phyloP scores from a whole-genome alignment of 2,329 filamentous ascomycete genomes.

The Diaporthe sp. region DNA sequence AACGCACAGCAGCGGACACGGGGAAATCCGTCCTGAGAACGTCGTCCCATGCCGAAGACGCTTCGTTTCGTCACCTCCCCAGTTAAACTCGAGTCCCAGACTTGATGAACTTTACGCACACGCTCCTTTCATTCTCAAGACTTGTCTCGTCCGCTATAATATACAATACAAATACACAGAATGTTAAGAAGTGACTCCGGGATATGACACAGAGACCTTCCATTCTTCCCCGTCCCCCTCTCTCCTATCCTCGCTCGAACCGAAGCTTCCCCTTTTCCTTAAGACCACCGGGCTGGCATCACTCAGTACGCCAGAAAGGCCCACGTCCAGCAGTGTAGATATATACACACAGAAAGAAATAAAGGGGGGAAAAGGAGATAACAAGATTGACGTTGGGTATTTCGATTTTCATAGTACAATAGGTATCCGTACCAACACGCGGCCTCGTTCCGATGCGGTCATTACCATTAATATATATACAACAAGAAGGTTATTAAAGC shows the following conservation, averaged over 20 bases:
- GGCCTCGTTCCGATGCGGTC: slow-evolving; percentile 25
- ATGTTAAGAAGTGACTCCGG: not conserved
- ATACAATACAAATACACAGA: slow-evolving; percentile 29
- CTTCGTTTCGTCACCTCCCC: not conserved
- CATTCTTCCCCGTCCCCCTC: not conserved
- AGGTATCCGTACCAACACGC: slow-evolving; percentile 30
- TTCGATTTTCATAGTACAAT: slow-evolving; percentile 27
- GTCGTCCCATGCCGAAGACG: not conserved
- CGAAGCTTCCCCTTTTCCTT: not conserved
- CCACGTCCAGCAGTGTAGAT: not conserved
- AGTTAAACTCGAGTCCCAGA: not conserved
- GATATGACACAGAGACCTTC: not conserved
- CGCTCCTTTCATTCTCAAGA: not conserved
- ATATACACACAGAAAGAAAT: slow-evolving; percentile 22
- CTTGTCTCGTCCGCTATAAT: not conserved
- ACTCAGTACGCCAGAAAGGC: not conserved
- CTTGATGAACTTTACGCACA: not conserved
- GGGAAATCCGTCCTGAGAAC: not conserved
- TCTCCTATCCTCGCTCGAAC: not conserved
- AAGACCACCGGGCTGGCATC: not conserved
- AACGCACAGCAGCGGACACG: not conserved
- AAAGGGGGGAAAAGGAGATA: not conserved
- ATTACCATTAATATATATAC: slow-evolving; percentile 37
- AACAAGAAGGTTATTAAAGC: slow-evolving; percentile 30
- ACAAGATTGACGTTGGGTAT: slow-evolving; percentile 25